A percentile compares a stretch with the other conserved stretches of the same genome.
Conservation (phyloP, 345 rosid species). For the Ceriops zippeliana region DNA sequence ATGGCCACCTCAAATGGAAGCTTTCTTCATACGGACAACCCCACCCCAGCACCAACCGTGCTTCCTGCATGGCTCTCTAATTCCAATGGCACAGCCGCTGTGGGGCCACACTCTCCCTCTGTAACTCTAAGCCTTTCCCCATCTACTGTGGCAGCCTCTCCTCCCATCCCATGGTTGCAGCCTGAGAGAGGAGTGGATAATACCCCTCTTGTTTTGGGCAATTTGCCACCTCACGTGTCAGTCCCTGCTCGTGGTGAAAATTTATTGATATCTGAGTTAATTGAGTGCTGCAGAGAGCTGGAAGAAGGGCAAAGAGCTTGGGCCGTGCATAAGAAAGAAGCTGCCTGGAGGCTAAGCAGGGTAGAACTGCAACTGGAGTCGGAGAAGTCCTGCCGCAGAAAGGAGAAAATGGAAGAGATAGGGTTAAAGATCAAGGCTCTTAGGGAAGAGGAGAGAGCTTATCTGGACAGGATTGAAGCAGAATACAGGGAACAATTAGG, state of each 20-base stretch:
- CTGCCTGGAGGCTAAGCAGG: constrained; percentile 89
- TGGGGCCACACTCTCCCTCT: constrained; percentile 67
- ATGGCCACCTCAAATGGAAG: constrained; percentile 81
- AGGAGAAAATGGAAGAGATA: constrained; percentile 86
- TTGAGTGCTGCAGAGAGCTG: constrained; percentile 85
- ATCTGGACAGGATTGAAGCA: constrained; percentile 72
- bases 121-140: constrained; percentile 80
- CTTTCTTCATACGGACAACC: constrained; percentile 54
- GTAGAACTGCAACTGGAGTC: constrained; percentile 92
- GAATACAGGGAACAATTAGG: constrained; percentile 74
- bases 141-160: constrained; percentile 61
- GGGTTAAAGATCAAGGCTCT: constrained; percentile 76
- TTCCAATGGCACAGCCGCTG: constrained; percentile 47
- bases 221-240: constrained; percentile 38
- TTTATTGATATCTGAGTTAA: constrained; percentile 57
- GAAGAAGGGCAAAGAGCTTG: constrained; percentile 87
- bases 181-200: constrained; percentile 53
- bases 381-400: constrained; percentile 66
- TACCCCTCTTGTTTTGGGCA: constrained; percentile 46
- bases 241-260: constrained; percentile 50
- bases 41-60: constrained; percentile 41
- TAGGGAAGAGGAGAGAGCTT: constrained; percentile 76
- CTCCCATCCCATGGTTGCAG: constrained; percentile 86
- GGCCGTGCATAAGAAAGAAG: constrained; percentile 88
- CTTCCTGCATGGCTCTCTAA: constrained; percentile 91